A percentile compares a stretch with the other conserved stretches of the same genome.
Conservation (phyloP, 1,139 yeast genomes). For the Suhomyces bolitotheri region DNA sequence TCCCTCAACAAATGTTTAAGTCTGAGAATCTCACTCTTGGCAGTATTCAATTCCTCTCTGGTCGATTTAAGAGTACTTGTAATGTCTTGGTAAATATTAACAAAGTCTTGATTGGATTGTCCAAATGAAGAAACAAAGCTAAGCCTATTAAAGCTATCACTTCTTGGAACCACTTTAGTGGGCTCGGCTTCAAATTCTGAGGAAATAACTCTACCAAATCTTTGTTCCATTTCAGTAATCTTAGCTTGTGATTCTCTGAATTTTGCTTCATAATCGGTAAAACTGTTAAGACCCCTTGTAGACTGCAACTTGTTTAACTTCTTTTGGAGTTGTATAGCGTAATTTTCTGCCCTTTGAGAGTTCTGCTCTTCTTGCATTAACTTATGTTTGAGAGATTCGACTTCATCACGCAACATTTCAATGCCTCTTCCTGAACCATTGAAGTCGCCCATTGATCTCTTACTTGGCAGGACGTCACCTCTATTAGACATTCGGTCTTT, state of each 20-base stretch:
- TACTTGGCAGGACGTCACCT: constrained; percentile 16
- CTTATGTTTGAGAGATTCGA: constrained; percentile 36
- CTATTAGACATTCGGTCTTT: constrained; percentile 39
- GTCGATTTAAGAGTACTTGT: constrained; percentile 50
- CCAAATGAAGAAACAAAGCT: constrained; percentile 30
- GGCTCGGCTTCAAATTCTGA: constrained; percentile 17
- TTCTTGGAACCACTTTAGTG: constrained; percentile 14
- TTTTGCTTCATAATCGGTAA: constrained; percentile 40
- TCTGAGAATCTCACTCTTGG: constrained; percentile 54
- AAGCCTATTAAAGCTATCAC: constrained; percentile 44
- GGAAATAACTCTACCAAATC: constrained; percentile 28
- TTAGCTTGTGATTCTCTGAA: constrained; percentile 39
- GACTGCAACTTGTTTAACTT: constrained; percentile 46
- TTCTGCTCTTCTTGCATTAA: constrained; percentile 46
- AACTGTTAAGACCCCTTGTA: constrained; percentile 39
- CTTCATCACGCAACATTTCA: constrained; percentile 32
- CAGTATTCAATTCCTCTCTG: constrained; percentile 49
- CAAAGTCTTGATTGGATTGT: constrained; percentile 47
- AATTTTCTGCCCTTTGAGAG: constrained; percentile 46
- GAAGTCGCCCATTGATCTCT: constrained; percentile 39
- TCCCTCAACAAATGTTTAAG: constrained; percentile 52
- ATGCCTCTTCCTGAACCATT: constrained; percentile 21
- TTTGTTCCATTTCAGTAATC: constrained; percentile 36
- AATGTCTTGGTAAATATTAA: constrained; percentile 56
- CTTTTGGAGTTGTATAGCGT: constrained; percentile 49